Base-by-base conservation (phyloP, 768 basidiomycete species). In the Leccinum variicolor region DNA sequence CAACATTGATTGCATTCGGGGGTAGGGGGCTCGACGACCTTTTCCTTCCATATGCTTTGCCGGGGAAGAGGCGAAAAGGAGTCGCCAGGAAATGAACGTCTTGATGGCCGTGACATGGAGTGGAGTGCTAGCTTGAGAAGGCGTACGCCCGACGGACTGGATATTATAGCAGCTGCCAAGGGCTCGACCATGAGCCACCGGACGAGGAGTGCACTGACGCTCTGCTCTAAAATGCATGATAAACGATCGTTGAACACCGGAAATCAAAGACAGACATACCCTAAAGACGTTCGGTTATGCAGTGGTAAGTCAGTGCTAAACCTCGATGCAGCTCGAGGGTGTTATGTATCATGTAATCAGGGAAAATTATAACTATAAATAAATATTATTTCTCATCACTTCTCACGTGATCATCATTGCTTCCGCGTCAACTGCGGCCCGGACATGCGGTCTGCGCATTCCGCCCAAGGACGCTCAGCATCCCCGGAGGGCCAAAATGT, bases 131-230 rank as follows among this genome's bases (percentile, higher is more conserved):
- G 59, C 58, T 62, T 71, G 45, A 70, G 65, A 53, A 70, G 50
- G 59, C 67, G 61, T 53, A 56, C 64, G 53, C 64, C 65, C 39
- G 63, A 60, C 41, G 69, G 60, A 55, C 70, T 76, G 78, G 71
- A 81, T 69, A 62, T 39, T 39, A 85, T 73, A 70, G 79, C 78
- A 46, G 80, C 76, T 57, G 81, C 79, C 62, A 87, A 73, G 66
- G 84, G 82, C 77, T 87, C 84, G 65, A 86, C 77, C 85, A 86
- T 87, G 76, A 73, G 74, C 73, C 41, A 70, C 62, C 66, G 63
- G 53, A 26, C 43, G 25, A 41, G 55, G 50, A 50, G 67, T 48
- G 17, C 19, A 62, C 64, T 52, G 10, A 39, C 10, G 45, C 19
- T 50, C 46, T 31, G 50, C 54, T 53, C 26, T 36, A 17, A 39